These are phyloP conservation scores for Polyplosphaeria fusca DNA, from an alignment of 495 filamentous ascomycete species.

Conservation along the genomic window DNA sequence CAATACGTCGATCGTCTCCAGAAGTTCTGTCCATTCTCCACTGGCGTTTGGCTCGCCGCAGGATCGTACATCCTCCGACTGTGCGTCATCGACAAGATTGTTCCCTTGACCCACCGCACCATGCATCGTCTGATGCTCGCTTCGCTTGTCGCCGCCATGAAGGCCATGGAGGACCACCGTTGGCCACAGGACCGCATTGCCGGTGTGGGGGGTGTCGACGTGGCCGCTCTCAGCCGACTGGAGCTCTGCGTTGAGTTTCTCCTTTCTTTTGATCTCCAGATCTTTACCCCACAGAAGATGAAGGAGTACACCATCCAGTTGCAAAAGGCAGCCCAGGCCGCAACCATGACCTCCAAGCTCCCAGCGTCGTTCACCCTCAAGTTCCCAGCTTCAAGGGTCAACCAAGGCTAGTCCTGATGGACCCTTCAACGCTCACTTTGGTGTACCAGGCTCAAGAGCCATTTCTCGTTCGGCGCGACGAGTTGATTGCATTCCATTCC, in stretches of 20 bases:
- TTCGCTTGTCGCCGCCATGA: slow-evolving; percentile 81
- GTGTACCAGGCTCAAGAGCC: too few relatives aligned
- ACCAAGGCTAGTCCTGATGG: too few relatives aligned
- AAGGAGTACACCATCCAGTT: slow-evolving; percentile 17
- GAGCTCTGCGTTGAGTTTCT: slow-evolving; percentile 65
- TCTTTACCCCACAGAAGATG: slow-evolving; percentile 23
- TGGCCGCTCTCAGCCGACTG: slow-evolving; percentile 70
- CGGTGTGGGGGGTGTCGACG: slow-evolving; percentile 84
- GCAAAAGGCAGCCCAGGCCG: slow-evolving; percentile 32
- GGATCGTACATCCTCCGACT: slow-evolving; percentile 85
- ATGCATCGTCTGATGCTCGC: slow-evolving; percentile 85
- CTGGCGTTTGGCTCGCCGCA: slow-evolving; percentile 89
- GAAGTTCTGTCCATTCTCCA: slow-evolving; percentile 90
- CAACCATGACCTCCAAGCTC: slow-evolving; percentile 11
- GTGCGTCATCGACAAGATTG: slow-evolving; percentile 65
- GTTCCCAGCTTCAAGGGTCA: slow-evolving; percentile 6
- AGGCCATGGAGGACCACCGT: slow-evolving; percentile 84
- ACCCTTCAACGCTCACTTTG: too few relatives aligned
- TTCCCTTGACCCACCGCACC: slow-evolving; percentile 71
- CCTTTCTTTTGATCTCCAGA: slow-evolving; percentile 40
- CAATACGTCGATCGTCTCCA: slow-evolving; percentile 87
- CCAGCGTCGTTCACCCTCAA: slow-evolving; percentile 20
- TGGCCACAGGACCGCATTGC: slow-evolving; percentile 81
- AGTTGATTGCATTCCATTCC: too few relatives aligned
- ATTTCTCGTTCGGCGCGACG: too few relatives aligned